Evolutionary conservation across 2,329 filamentous ascomycete genomes (phyloP).

Genomic region (Curvularia lunata): DNA sequence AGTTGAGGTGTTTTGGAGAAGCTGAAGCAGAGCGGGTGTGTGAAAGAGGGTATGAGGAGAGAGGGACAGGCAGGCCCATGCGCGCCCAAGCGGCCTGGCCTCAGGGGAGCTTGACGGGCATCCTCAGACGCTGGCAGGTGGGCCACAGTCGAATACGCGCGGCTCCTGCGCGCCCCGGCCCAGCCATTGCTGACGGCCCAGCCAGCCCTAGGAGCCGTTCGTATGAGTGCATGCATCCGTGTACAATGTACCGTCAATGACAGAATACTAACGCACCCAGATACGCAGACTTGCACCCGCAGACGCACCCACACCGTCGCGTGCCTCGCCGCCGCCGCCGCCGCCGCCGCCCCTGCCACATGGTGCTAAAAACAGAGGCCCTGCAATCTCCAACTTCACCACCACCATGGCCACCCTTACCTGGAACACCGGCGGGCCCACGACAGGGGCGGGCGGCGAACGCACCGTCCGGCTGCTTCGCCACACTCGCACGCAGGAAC

Average conservation of each 20-base stretch:
- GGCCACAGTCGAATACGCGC: constrained; percentile 33
- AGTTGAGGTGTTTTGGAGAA: constrained; percentile 25
- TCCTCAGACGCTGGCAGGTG: constrained; percentile 29
- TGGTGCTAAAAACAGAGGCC: constrained; percentile 20
- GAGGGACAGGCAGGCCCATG: constrained; percentile 29
- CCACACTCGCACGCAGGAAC: constrained; percentile 33
- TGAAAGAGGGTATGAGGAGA: constrained; percentile 20
- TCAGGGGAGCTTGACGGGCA: constrained; percentile 40
- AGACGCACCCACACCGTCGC: not conserved
- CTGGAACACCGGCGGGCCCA: constrained; percentile 22
- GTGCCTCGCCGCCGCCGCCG: too few species aligned
- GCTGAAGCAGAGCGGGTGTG: constrained; percentile 34
- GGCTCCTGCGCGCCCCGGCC: constrained; percentile 23
- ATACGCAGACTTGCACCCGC: not conserved
- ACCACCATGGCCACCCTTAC: not conserved
- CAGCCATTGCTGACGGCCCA: constrained; percentile 17
- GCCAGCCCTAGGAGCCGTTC: not conserved
- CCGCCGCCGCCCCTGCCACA: not conserved
- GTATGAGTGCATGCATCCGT: not conserved
- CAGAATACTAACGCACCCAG: too few species aligned
- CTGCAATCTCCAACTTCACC: constrained; percentile 5
- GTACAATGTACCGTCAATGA: too few species aligned
- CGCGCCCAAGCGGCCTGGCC: constrained; percentile 18
- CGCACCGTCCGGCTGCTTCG: constrained; percentile 28
- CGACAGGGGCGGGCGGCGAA: constrained; percentile 5